Percentiles rank a stretch among this genome's conserved stretches.
These are phyloP conservation scores for Paramecium tetraurelia DNA, from an alignment of 73 alveolate species.

Conservation along the genomic window DNA sequence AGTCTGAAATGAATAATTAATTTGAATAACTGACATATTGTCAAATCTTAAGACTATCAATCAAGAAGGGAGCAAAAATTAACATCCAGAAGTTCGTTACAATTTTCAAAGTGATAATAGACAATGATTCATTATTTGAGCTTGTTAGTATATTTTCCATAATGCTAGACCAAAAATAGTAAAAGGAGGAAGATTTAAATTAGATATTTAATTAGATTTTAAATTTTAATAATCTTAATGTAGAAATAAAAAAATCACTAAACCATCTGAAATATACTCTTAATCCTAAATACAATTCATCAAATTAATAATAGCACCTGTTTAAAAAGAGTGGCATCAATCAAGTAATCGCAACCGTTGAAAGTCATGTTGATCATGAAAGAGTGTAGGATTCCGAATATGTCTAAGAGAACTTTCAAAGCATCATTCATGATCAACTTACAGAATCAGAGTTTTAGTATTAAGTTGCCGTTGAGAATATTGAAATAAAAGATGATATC, in stretches of 20 bases:
- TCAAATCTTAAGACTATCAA: not conserved
- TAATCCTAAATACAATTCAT: not conserved
- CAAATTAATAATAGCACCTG: not conserved
- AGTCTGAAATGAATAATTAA: not conserved
- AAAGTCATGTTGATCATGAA: not conserved
- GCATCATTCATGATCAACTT: too few relatives aligned
- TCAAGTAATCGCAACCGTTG: not conserved
- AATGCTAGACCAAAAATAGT: not conserved
- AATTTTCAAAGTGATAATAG: not conserved
- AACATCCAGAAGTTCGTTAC: not conserved
- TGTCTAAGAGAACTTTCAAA: not conserved
- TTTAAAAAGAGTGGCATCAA: not conserved
- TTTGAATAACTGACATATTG: not conserved
- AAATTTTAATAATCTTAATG: not conserved
- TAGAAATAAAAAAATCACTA: not conserved
- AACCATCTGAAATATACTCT: not conserved
- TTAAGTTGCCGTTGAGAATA: not conserved
- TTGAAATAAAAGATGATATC: not conserved
- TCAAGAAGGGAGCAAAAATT: not conserved
- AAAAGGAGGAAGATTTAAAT: not conserved
- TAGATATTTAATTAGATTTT: not conserved
- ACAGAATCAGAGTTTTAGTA: too few relatives aligned
- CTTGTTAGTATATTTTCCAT: not conserved
- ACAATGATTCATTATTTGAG: not conserved
- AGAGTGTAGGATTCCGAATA: not conserved